Percentiles rank a stretch among this genome's conserved stretches.
Evolutionary conservation across 2,329 filamentous ascomycete genomes (phyloP).

Genomic region (Aspergillus costaricaensis): DNA sequence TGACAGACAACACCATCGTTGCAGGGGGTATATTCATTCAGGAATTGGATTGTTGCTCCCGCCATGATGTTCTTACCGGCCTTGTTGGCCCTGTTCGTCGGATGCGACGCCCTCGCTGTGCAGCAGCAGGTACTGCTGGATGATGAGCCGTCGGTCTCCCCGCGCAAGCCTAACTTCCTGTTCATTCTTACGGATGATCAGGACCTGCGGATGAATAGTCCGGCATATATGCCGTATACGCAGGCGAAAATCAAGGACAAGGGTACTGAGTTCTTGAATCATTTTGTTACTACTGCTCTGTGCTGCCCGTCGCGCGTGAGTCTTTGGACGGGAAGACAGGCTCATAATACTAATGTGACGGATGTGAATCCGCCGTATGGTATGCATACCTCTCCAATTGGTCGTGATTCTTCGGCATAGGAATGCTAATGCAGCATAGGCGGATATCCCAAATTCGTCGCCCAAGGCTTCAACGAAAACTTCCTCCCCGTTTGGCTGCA

Average conservation of each 20-base stretch:
- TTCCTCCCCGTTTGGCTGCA: constrained; percentile 55
- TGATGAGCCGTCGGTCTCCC: constrained; percentile 9
- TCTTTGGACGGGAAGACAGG: constrained; percentile 65
- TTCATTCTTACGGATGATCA: constrained; percentile 71
- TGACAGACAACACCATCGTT: background rate
- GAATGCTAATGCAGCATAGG: constrained; percentile 18
- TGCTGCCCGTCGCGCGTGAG: constrained; percentile 70
- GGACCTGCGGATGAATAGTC: constrained; percentile 62
- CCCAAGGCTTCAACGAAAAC: constrained; percentile 51
- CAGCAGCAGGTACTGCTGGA: constrained; percentile 16
- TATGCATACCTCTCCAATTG: constrained; percentile 20
- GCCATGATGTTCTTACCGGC: constrained; percentile 24
- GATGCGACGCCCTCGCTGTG: constrained; percentile 13
- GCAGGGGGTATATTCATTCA: background rate
- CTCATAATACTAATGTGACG: constrained; percentile 73
- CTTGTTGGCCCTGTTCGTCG: constrained; percentile 20
- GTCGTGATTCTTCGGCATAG: too few relatives aligned
- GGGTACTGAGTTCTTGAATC: constrained; percentile 62
- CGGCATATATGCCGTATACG: constrained; percentile 62
- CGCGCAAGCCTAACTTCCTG: constrained; percentile 57
- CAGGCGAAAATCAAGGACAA: constrained; percentile 58
- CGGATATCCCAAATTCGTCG: constrained; percentile 54
- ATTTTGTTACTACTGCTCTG: constrained; percentile 67
- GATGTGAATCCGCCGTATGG: constrained; percentile 57
- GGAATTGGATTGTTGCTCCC: background rate